These are phyloP conservation scores for Umbelopsis vinacea DNA, from an alignment of 192 early-diverging fungal genomes.

Conservation along the genomic window DNA sequence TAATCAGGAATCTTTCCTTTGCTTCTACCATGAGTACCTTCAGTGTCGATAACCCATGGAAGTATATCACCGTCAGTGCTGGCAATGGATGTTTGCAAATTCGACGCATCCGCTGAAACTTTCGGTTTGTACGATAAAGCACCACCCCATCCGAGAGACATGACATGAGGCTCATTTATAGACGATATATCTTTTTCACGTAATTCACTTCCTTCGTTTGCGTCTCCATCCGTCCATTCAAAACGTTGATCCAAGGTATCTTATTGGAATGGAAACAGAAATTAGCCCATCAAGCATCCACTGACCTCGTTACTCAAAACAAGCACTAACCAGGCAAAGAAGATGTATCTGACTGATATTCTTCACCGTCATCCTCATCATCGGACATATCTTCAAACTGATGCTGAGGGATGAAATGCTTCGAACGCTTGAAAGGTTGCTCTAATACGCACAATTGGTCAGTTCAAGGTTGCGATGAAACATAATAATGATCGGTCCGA, in stretches of 20 bases:
- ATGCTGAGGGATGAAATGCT: neutral
- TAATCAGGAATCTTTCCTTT: neutral
- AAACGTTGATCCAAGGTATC: constrained; percentile 17
- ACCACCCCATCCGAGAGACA: constrained; percentile 6
- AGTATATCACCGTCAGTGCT: neutral
- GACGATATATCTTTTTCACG: neutral
- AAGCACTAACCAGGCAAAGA: neutral
- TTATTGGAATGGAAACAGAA: neutral
- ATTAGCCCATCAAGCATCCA: too few species aligned
- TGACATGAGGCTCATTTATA: neutral
- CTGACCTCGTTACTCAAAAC: neutral
- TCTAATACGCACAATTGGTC: neutral
- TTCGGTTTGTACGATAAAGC: neutral
- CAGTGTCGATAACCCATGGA: neutral
- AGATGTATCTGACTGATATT: constrained; percentile 5
- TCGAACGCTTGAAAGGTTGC: neutral
- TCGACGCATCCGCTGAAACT: neutral
- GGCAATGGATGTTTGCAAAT: neutral
- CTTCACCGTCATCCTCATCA: neutral
- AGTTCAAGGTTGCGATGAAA: neutral
- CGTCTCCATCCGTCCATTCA: constrained; percentile 15
- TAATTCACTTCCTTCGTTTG: neutral
- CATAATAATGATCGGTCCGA: neutral
- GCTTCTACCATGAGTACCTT: neutral
- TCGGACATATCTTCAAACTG: constrained; percentile 4